phyloP scores from a whole-genome alignment of 805 yeast species.

The Ogataea saltuana region DNA sequence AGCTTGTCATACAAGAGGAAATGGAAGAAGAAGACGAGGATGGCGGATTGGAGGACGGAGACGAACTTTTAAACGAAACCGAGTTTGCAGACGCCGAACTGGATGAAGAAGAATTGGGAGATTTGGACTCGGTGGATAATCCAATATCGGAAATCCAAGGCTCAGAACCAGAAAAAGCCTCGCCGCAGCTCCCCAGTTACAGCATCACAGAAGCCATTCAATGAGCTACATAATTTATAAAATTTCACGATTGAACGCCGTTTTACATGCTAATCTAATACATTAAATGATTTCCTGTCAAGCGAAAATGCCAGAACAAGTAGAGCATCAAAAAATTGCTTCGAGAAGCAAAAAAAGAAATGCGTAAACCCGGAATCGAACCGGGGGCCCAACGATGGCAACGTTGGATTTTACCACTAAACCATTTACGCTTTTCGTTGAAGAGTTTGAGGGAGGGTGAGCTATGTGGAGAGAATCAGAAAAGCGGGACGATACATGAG shows the following conservation, averaged over 20 bases:
- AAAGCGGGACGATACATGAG: no score
- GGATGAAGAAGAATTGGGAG: conserved; percentile 17
- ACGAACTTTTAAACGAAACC: conserved; percentile 13
- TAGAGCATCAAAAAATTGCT: background rate
- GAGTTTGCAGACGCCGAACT: conserved; percentile 13
- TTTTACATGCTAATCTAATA: no score
- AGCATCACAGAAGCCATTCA: conserved; percentile 6
- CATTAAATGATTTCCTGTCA: no score
- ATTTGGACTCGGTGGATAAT: conserved; percentile 9
- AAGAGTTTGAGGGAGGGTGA: background rate
- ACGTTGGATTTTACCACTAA: conserved; percentile 31
- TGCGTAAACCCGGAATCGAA: conserved; percentile 32
- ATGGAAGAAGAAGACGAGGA: conserved; percentile 15
- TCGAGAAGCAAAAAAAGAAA: conserved; percentile 18
- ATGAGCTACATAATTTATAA: no score
- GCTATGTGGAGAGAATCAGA: no score
- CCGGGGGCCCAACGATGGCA: conserved; percentile 33
- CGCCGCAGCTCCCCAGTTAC: conserved; percentile 13
- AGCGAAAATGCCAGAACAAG: no score
- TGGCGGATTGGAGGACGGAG: conserved; percentile 10
- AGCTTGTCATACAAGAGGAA: conserved; percentile 31
- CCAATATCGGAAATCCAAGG: conserved; percentile 6
- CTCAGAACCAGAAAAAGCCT: conserved; percentile 10
- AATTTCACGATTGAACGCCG: no score
- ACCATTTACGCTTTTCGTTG: conserved; percentile 25